phyloP scores from a whole-genome alignment of 306 rosid genomes.

The Begonia loranthoides region DNA sequence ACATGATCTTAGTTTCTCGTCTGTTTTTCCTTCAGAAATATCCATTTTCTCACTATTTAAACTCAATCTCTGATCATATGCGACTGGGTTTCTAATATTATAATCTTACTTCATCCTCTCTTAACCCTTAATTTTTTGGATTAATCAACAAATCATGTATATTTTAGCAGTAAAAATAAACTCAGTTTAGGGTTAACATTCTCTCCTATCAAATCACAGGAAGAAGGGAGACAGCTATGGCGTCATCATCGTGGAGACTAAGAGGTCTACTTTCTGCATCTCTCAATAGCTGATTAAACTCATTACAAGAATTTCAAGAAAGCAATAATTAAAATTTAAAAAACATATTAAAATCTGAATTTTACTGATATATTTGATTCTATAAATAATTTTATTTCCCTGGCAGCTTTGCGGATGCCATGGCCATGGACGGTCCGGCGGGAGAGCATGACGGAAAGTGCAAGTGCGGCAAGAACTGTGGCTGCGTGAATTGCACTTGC shows the following conservation, averaged over 20 bases:
- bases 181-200: neutral
- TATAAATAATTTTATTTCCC: neutral
- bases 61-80: neutral
- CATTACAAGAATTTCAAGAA: neutral
- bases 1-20: too few relatives aligned
- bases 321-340: neutral
- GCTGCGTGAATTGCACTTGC: constrained; percentile 48
- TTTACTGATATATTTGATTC: neutral
- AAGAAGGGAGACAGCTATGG: constrained; percentile 61
- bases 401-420: constrained; percentile 38
- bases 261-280: constrained; percentile 24
- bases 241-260: constrained; percentile 42
- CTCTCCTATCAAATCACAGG: constrained; percentile 27
- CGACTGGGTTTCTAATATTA: neutral
- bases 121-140: neutral
- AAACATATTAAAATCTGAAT: neutral
- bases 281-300: neutral
- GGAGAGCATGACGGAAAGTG: constrained; percentile 59
- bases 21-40: too few relatives aligned
- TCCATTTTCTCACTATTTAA: neutral
- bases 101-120: neutral
- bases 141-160: neutral
- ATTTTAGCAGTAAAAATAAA: neutral
- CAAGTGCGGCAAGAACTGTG: constrained; percentile 62
- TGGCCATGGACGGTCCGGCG: constrained; percentile 36